Conservation (phyloP, 129 eudicot species). For the Deinandra increscens region DNA sequence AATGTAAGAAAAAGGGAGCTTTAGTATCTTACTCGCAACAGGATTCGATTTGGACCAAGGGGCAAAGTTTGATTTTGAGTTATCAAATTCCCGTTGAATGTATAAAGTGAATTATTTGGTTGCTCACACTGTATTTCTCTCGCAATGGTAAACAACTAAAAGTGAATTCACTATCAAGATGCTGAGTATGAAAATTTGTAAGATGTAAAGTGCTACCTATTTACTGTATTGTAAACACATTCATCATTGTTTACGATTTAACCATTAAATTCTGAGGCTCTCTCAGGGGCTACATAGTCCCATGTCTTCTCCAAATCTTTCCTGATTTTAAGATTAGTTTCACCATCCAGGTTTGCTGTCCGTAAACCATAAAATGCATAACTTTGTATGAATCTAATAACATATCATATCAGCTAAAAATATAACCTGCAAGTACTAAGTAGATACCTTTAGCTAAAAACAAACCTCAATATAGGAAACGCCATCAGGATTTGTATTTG, state of each 20-base stretch:
- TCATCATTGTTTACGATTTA: slow-evolving; percentile 7
- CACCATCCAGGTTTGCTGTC: slow-evolving; percentile 99
- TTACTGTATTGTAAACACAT: background rate
- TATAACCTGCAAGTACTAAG: background rate
- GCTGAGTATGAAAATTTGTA: background rate
- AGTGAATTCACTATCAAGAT: background rate
- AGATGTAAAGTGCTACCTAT: background rate
- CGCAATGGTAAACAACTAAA: slow-evolving; percentile 33
- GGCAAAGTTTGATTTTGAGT: slow-evolving; percentile 84
- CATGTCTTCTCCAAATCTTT: slow-evolving; percentile 95
- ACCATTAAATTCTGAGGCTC: slow-evolving; percentile 89
- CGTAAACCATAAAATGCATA: slow-evolving; percentile 28
- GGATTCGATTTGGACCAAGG: slow-evolving; percentile 89
- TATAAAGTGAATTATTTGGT: slow-evolving; percentile 93
- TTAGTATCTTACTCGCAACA: slow-evolving; percentile 61
- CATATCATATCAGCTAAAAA: background rate
- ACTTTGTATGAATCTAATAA: slow-evolving; percentile 1
- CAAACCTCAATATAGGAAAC: slow-evolving; percentile 87
- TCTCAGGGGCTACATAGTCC: slow-evolving; percentile 82
- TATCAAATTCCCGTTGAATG: slow-evolving; percentile 93
- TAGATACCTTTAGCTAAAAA: slow-evolving; percentile 6
- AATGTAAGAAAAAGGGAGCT: background rate
- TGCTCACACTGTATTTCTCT: slow-evolving; percentile 98
- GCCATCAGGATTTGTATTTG: slow-evolving; percentile 90
- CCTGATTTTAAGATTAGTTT: slow-evolving; percentile 95